Evolutionary conservation across 2,329 filamentous ascomycete species (phyloP).

Genomic region (Pleurostoma richardsiae): DNA sequence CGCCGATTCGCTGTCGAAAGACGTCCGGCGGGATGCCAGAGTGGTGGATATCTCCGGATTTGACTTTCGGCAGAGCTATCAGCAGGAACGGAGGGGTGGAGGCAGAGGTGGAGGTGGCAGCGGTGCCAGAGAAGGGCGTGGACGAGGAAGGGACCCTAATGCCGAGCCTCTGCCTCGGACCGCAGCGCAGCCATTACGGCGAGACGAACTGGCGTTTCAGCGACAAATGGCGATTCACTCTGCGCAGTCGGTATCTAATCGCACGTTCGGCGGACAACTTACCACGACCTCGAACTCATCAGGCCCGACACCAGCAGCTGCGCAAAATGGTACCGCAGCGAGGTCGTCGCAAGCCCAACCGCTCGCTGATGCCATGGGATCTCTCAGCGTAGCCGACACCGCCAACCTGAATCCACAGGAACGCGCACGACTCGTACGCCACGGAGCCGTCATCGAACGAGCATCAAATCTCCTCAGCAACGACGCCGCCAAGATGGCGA

Average conservation of each 20-base stretch:
- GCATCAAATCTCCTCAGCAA: slow-evolving; percentile 77
- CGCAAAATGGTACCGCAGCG: slow-evolving; percentile 4
- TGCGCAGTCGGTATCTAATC: slow-evolving; percentile 71
- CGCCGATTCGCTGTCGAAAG: slow-evolving; percentile 73
- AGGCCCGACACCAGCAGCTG: slow-evolving; percentile 9
- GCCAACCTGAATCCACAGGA: slow-evolving; percentile 66
- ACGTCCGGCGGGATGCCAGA: slow-evolving; percentile 75
- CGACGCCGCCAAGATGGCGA: slow-evolving; percentile 65
- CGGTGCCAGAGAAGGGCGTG: slow-evolving; percentile 28
- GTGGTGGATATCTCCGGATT: slow-evolving; percentile 85
- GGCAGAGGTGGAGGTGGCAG: slow-evolving; percentile 35
- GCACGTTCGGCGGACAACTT: slow-evolving; percentile 81
- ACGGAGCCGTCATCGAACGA: slow-evolving; percentile 80
- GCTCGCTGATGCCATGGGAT: slow-evolving; percentile 37
- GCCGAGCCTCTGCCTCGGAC: slow-evolving; percentile 71
- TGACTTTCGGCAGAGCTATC: slow-evolving; percentile 70
- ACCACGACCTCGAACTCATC: slow-evolving; percentile 44
- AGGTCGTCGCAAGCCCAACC: slow-evolving; percentile 11
- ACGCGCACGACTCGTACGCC: slow-evolving; percentile 72
- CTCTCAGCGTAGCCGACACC: slow-evolving; percentile 44
- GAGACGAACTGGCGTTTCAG: slow-evolving; percentile 89
- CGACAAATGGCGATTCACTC: slow-evolving; percentile 88
- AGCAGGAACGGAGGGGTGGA: slow-evolving; percentile 51
- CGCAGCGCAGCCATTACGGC: slow-evolving; percentile 72
- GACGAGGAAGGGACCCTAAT: slow-evolving; percentile 81